Percentiles rank a stretch among this genome's conserved stretches.
Evolutionary conservation across 164 flowering plant genomes (phyloP).

Genomic region (Buxus sempervirens): DNA sequence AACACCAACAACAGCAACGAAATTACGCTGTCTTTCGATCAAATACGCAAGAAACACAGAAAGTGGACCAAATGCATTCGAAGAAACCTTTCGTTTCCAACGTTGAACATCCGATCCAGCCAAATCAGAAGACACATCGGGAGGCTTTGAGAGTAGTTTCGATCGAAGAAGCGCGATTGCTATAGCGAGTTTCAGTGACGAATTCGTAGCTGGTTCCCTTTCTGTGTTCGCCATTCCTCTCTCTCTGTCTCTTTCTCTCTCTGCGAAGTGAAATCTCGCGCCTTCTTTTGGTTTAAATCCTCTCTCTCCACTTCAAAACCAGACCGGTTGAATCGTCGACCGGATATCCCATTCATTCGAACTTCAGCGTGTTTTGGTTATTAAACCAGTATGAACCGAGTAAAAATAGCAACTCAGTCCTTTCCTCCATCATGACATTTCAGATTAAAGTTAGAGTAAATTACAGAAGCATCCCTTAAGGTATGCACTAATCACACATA

Average conservation of each 20-base stretch:
- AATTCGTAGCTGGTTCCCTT: conserved; percentile 17
- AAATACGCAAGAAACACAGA: conserved; percentile 3
- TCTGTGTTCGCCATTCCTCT: conserved; percentile 9
- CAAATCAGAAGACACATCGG: conserved; percentile 9
- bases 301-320: too few species aligned
- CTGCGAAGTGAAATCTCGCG: too few species aligned
- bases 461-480: too few species aligned
- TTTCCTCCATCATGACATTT: too few species aligned
- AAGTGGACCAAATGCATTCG: neutral
- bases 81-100: conserved; percentile 77
- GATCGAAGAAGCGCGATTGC: conserved; percentile 70
- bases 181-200: conserved; percentile 56
- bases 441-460: too few species aligned
- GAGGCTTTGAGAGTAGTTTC: conserved; percentile 32
- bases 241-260: conserved; percentile 5
- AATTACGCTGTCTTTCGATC: neutral
- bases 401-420: too few species aligned
- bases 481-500: too few species aligned
- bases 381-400: too few species aligned
- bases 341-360: too few species aligned
- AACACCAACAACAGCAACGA: neutral
- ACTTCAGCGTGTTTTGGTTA: too few species aligned
- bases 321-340: too few species aligned
- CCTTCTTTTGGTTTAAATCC: too few species aligned
- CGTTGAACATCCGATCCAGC: conserved; percentile 50